A percentile compares a stretch with the other conserved stretches of the same genome.
Evolutionary conservation across 306 rosid genomes (phyloP).

Genomic region (Sophora flavescens): DNA sequence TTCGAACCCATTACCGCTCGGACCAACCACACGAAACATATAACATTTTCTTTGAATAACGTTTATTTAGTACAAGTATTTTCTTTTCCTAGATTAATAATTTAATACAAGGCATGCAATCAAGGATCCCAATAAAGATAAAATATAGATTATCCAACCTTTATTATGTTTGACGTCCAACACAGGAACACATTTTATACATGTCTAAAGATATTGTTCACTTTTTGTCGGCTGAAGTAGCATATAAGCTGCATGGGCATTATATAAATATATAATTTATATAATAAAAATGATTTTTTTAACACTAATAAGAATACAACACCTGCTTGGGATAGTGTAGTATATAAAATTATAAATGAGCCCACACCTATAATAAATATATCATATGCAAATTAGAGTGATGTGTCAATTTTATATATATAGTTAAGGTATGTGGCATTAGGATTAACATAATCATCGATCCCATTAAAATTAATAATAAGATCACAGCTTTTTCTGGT

Average conservation of each 20-base stretch:
- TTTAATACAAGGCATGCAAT: conserved; percentile 26
- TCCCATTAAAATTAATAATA: background rate
- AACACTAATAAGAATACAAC: too few species aligned
- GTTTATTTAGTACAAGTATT: background rate
- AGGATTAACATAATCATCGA: too few species aligned
- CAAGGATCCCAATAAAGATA: background rate
- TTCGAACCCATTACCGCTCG: too few species aligned
- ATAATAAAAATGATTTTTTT: background rate
- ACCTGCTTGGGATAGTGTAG: too few species aligned
- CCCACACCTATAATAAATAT: too few species aligned
- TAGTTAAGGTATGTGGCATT: too few species aligned
- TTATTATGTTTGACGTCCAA: background rate
- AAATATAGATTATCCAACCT: background rate
- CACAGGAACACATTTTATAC: background rate
- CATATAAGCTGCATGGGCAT: background rate
- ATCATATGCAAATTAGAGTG: too few species aligned
- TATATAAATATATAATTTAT: background rate
- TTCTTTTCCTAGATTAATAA: conserved; percentile 11
- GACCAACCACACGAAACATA: background rate
- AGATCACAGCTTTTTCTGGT: background rate
- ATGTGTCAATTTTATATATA: too few species aligned
- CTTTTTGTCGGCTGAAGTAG: conserved; percentile 13
- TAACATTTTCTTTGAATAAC: background rate
- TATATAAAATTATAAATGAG: too few species aligned
- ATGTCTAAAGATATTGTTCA: background rate